Evolutionary conservation across 1,139 yeast species (phyloP), one percentile per base, ranked within the genome.

Genomic region (Wickerhamomyces sp.): DNA sequence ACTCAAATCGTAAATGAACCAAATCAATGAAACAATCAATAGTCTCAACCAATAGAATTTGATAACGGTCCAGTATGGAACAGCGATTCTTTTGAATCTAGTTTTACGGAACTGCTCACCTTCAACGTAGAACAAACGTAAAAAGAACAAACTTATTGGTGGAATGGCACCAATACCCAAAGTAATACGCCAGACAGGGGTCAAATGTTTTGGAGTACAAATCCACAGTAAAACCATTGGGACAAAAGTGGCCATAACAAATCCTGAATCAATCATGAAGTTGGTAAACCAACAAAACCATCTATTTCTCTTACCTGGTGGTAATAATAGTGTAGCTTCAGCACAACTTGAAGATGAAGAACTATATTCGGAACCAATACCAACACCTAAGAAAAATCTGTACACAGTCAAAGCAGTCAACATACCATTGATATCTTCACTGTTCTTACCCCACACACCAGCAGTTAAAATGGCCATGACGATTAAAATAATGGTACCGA

Each of bases 321-420:
- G 88, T 58, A 90, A 71, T 57, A 79, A 71, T 48, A 85, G 81
- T 37, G 95, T 84, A 41, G 95, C 94, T 67, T 91, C 98, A 31
- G 96, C 91, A 53, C 95, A 89, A 41, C 95, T 95, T 29, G 91
- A 94, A 2, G 96, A 86, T 35, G 96, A 89, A 27, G 95, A 84
- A 39, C 96, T 96, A 63, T 91, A 91, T 68, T 91, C 98, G 43
- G 95, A 91, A 55, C 93, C 93, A 59, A 80, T 78, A 52, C 90
- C 94, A 54, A 85, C 74, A 65, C 96, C 97, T 45, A 91, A 71
- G 64, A 91, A 85, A 67, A 88, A 87, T 63, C 98, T 77, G 65
- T 85, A 88, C 15, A 82, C 83, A 11, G 95, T 88, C 43, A 91
- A 69, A 23, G 95, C 93, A 7, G 89, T 82, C 55, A 89, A 79